These are phyloP conservation scores for Odontarrhena argentea DNA, from an alignment of 345 rosid species.

Conservation along the genomic window DNA sequence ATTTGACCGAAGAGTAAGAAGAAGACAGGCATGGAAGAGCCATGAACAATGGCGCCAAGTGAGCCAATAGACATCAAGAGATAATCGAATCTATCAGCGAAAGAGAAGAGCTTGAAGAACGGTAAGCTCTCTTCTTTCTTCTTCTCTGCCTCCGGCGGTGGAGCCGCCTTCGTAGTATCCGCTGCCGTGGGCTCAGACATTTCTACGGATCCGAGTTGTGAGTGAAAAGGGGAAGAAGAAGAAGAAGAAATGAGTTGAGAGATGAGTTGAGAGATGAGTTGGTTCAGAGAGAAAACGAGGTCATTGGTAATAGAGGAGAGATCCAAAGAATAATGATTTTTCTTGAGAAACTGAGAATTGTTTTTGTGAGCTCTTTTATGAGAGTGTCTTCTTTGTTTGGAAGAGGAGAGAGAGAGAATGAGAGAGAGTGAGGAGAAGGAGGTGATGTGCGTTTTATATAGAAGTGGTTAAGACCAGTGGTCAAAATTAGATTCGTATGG, in stretches of 20 bases:
- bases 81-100: constrained; percentile 89
- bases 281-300: constrained; percentile 28
- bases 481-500: constrained; percentile 41
- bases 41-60: constrained; percentile 88
- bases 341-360: constrained; percentile 41
- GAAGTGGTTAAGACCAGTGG: constrained; percentile 46
- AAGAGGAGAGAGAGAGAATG: constrained; percentile 23
- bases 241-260: constrained; percentile 13
- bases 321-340: constrained; percentile 26
- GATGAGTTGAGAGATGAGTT: constrained; percentile 24
- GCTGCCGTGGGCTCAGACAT: constrained; percentile 65
- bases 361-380: constrained; percentile 44
- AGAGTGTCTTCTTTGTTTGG: constrained; percentile 35
- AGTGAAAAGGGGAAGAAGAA: too few relatives aligned
- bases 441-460: constrained; percentile 28
- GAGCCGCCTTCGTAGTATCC: constrained; percentile 58
- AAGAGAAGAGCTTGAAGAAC: constrained; percentile 86
- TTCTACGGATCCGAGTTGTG: constrained; percentile 19
- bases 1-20: constrained; percentile 94
- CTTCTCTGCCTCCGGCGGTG: constrained; percentile 72
- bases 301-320: constrained; percentile 33
- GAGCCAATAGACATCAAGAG: constrained; percentile 76
- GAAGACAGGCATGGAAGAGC: constrained; percentile 97
- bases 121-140: constrained; percentile 96
- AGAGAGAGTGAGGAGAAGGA: constrained; percentile 23